Conservation (phyloP, 495 filamentous ascomycete species). For the Penicillium goetzii region DNA sequence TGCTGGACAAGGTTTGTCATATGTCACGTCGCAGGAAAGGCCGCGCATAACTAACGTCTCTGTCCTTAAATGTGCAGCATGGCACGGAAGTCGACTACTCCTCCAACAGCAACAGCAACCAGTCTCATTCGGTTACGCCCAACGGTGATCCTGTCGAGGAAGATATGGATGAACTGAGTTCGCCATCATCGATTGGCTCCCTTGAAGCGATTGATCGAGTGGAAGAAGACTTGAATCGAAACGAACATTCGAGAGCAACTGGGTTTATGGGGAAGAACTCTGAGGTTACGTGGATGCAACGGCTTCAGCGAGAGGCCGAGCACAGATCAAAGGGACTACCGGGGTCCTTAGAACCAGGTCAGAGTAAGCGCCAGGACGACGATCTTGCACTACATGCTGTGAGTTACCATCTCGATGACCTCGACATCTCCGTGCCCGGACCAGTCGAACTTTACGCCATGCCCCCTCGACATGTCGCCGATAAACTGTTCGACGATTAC, state of each 20-base stretch:
- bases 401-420: slow-evolving; percentile 64
- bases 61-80: slow-evolving; percentile 15
- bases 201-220: slow-evolving; percentile 62
- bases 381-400: slow-evolving; percentile 40
- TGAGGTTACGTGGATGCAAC: slow-evolving; percentile 65
- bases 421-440: slow-evolving; percentile 51
- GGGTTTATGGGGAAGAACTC: slow-evolving; percentile 71
- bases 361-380: slow-evolving; percentile 17
- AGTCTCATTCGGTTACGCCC: slow-evolving; percentile 37
- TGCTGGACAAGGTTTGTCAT: slow-evolving; percentile 45
- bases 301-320: slow-evolving; percentile 43
- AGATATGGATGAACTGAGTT: slow-evolving; percentile 26
- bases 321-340: slow-evolving; percentile 39
- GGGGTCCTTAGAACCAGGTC: slow-evolving; percentile 33
- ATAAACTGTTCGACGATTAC: slow-evolving; percentile 60
- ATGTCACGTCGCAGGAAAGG: background rate
- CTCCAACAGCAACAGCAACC: slow-evolving; percentile 36
- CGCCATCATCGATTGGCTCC: slow-evolving; percentile 61
- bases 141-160: slow-evolving; percentile 38
- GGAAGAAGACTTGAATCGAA: slow-evolving; percentile 63
- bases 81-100: slow-evolving; percentile 30
- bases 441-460: slow-evolving; percentile 57
- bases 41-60: background rate
- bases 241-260: slow-evolving; percentile 52
- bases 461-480: slow-evolving; percentile 56